These are phyloP conservation scores for Nepenthes alata DNA, from an alignment of 179 eudicot species.

Conservation along the genomic window DNA sequence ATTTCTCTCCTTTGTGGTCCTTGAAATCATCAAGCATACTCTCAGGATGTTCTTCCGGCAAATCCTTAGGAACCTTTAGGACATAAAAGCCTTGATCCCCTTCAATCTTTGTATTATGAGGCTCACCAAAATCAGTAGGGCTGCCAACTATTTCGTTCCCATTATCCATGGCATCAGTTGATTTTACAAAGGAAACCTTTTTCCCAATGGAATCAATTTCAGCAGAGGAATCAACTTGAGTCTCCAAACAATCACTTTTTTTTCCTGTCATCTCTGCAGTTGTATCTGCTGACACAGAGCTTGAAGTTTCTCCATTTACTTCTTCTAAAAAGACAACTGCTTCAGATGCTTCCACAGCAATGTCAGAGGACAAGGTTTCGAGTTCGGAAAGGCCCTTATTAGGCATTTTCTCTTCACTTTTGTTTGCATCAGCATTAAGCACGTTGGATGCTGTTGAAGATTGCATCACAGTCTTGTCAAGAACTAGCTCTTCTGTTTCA, in stretches of 20 bases:
- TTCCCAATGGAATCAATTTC: conserved; percentile 10
- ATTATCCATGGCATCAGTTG: conserved; percentile 5
- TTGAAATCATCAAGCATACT: conserved; percentile 14
- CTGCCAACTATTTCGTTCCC: conserved; percentile 6
- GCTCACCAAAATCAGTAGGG: conserved; percentile 9
- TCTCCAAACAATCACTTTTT: conserved; percentile 12
- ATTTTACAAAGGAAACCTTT: conserved; percentile 6
- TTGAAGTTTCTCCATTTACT: conserved; percentile 10
- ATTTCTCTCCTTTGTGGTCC: conserved; percentile 6
- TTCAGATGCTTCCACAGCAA: conserved; percentile 13
- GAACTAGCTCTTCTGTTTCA: conserved; percentile 7
- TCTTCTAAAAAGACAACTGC: conserved; percentile 7
- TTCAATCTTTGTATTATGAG: conserved; percentile 3
- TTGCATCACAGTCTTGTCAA: conserved; percentile 6
- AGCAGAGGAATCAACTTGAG: conserved; percentile 11
- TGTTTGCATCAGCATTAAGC: conserved; percentile 13
- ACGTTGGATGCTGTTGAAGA: conserved; percentile 4
- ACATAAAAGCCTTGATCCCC: conserved; percentile 7
- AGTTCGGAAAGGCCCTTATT: background rate
- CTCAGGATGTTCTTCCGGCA: conserved; percentile 18
- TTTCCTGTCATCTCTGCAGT: conserved; percentile 3
- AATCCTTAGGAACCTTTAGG: conserved; percentile 14
- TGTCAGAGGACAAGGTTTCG: background rate
- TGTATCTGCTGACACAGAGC: conserved; percentile 7
- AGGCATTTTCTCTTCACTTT: conserved; percentile 7